Conservation (phyloP, 306 rosid species). For the Sphenostylis stenocarpa region DNA sequence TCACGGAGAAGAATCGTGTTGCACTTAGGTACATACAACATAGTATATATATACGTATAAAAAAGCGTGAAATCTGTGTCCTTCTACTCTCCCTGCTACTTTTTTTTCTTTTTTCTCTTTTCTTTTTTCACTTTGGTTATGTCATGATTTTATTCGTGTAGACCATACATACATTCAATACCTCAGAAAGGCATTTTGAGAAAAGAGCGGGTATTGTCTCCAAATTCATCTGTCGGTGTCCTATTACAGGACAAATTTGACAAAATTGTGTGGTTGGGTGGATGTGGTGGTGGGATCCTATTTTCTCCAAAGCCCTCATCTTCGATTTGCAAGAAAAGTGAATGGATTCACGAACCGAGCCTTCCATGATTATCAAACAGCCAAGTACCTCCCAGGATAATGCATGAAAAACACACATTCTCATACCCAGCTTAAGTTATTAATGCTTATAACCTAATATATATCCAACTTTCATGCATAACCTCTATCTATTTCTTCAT, state of each 20-base stretch:
- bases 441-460: neutral
- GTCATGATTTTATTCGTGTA: slow-evolving; percentile 1
- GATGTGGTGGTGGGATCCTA: slow-evolving; percentile 33
- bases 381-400: neutral
- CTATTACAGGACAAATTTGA: slow-evolving; percentile 35
- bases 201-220: slow-evolving; percentile 41
- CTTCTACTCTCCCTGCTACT: neutral
- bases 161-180: slow-evolving; percentile 15
- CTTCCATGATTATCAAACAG: slow-evolving; percentile 24
- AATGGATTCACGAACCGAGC: slow-evolving; percentile 29
- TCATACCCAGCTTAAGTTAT: neutral
- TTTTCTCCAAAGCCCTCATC: slow-evolving; percentile 28
- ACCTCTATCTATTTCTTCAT: neutral
- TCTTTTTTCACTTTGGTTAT: neutral
- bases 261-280: slow-evolving; percentile 31
- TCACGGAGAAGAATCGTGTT: neutral
- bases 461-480: neutral
- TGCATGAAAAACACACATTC: neutral
- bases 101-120: neutral
- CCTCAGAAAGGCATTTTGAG: slow-evolving; percentile 30
- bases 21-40: neutral
- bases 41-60: neutral
- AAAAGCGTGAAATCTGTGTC: neutral
- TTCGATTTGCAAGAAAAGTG: slow-evolving; percentile 24
- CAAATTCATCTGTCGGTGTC: slow-evolving; percentile 41